Base-by-base conservation (phyloP, 106 monocot species). In the Chionographis japonica region DNA sequence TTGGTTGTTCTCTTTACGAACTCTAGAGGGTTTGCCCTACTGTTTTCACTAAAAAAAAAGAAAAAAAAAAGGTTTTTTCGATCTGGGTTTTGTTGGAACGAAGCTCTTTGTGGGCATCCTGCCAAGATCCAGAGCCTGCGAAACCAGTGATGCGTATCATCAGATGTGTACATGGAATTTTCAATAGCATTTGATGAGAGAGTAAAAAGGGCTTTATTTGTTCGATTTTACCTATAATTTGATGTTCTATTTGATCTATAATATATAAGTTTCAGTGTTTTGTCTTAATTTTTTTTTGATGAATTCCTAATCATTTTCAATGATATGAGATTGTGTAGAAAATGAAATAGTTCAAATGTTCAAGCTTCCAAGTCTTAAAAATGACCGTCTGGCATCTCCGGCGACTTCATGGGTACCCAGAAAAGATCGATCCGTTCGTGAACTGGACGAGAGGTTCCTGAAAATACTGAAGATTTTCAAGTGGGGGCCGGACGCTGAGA, bases 331-430 rank as follows among this genome's bases (percentile, higher is more conserved):
- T 58, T 79, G 12, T 68, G n/a, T 55, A 92, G 95, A 92, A 58
- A 89, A 87, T 58, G 95, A 97, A 51, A 97, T 92, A 52, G 95
- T 97, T 53, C 79, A 85, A 56, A 97, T 97, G 95, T 97, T 97
- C 92, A 75, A 62, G n/a, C 61, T 74, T 42, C 86, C 95, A 12
- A 71, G 15, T 62, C 15, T 54, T 46, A 67, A 52, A 73, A 40
- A 50, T 13, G 67, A 62, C 0, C 4, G 2, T 12, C 9, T 50
- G 8, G 52, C 12, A 42, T 40, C 79, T 4, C 38, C 50, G 12
- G 3, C 56, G 12, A 52, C 46, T 2, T 72, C 68, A 0, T 66
- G 52, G 50, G 14, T 15, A 20, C 40, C 43, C 12, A 65, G 51
- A 46, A 67, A 14, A 3, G 71, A 68, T 4, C 58, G 75, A 7